Conservation (phyloP, 2,329 filamentous ascomycete species). For the Colletotrichum truncatum region DNA sequence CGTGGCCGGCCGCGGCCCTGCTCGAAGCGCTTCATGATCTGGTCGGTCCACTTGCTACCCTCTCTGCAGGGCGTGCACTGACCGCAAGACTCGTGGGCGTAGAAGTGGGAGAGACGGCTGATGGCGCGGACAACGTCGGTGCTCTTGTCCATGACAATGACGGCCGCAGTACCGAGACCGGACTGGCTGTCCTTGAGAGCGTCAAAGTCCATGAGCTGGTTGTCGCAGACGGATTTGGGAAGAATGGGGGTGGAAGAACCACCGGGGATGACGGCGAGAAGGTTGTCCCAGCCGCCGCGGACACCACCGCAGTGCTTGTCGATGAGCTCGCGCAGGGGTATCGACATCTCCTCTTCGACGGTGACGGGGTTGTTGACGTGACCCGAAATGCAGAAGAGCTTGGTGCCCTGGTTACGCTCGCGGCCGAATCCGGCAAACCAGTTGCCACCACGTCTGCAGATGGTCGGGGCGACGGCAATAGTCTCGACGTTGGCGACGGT, state of each 20-base stretch:
- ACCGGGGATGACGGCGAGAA: slow-evolving; percentile 93
- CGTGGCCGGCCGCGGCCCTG: slow-evolving; percentile 86
- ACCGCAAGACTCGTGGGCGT: slow-evolving; percentile 97
- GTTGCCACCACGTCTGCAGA: slow-evolving; percentile 87
- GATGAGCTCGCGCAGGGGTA: slow-evolving; percentile 93
- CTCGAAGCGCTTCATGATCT: slow-evolving; percentile 98
- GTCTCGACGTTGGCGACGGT: slow-evolving; percentile 99
- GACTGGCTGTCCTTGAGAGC: slow-evolving; percentile 97
- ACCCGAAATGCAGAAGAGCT: slow-evolving; percentile 97
- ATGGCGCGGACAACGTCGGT: slow-evolving; percentile 96
- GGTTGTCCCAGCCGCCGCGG: slow-evolving; percentile 96
- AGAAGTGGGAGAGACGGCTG: slow-evolving; percentile 92
- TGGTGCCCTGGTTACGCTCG: slow-evolving; percentile 95
- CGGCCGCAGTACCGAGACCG: slow-evolving; percentile 94
- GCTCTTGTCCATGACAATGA: slow-evolving; percentile 99
- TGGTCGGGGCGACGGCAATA: slow-evolving; percentile 92
- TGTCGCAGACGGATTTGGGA: slow-evolving; percentile 88
- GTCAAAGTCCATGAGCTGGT: slow-evolving; percentile 99
- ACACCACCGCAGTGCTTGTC: slow-evolving; percentile 99
- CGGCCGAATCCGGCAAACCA: slow-evolving; percentile 97
- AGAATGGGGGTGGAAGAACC: slow-evolving; percentile 97
- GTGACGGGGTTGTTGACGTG: slow-evolving; percentile 99
- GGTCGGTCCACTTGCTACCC: slow-evolving; percentile 98
- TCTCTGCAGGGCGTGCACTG: slow-evolving; percentile 99
- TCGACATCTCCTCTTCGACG: slow-evolving; percentile 99